These are phyloP conservation scores for Amniculicola lignicola DNA, from an alignment of 495 filamentous ascomycete species.

Conservation along the genomic window DNA sequence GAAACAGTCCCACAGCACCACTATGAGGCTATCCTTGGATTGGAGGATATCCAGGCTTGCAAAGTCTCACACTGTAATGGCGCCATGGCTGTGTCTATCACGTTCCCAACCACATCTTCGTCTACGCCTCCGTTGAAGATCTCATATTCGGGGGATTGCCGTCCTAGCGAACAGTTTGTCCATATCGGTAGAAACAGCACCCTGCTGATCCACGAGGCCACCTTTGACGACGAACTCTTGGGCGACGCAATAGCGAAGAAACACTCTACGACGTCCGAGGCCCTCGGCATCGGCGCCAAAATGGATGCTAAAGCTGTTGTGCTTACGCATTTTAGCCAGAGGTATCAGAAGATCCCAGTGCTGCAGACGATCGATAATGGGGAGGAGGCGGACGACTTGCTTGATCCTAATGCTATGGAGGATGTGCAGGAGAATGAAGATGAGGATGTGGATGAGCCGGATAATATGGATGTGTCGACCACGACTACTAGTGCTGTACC, in stretches of 20 bases:
- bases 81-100: constrained; percentile 72
- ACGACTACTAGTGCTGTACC: no score
- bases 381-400: constrained; percentile 31
- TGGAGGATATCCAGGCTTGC: constrained; percentile 56
- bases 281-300: constrained; percentile 66
- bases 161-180: constrained; percentile 68
- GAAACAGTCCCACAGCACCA: neutral
- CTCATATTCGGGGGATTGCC: constrained; percentile 89
- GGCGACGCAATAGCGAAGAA: constrained; percentile 83
- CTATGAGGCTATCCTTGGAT: constrained; percentile 35
- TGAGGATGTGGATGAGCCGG: constrained; percentile 9
- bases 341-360: constrained; percentile 82
- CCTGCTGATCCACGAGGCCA: constrained; percentile 90
- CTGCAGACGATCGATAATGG: constrained; percentile 44
- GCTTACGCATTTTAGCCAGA: constrained; percentile 90
- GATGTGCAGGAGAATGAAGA: constrained; percentile 24
- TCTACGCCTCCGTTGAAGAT: constrained; percentile 60
- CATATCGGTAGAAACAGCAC: constrained; percentile 69
- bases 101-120: constrained; percentile 53
- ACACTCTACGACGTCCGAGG: constrained; percentile 82
- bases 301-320: constrained; percentile 77
- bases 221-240: constrained; percentile 79
- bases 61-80: constrained; percentile 72
- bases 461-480: constrained; percentile 6
- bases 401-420: constrained; percentile 32